These are phyloP conservation scores for Plasmodium reichenowi DNA, from an alignment of 169 alveolate species.

Conservation along the genomic window DNA sequence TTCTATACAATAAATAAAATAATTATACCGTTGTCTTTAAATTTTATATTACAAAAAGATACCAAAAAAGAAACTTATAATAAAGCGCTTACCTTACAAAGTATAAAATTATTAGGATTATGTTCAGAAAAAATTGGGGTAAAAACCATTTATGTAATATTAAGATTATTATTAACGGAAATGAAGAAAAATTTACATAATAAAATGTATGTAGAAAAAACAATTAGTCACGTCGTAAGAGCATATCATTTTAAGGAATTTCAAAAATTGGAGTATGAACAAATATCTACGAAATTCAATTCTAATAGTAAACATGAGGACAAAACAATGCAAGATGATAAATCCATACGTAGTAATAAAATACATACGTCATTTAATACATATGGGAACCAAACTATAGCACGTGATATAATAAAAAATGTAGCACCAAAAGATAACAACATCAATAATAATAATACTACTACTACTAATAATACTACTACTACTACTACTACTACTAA, in stretches of 20 bases:
- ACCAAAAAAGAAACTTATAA: conserved; percentile 69
- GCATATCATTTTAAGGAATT: conserved; percentile 58
- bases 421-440: not conserved
- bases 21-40: conserved; percentile 49
- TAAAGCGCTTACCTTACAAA: conserved; percentile 34
- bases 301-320: not conserved
- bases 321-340: not conserved
- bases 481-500: not conserved
- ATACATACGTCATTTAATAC: not conserved
- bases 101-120: conserved; percentile 53
- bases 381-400: not conserved
- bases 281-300: not conserved
- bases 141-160: conserved; percentile 33
- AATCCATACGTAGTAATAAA: not conserved
- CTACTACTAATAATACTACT: not conserved
- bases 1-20: conserved; percentile 46
- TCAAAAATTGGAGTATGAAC: not conserved
- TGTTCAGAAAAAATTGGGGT: conserved; percentile 48
- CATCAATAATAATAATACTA: not conserved
- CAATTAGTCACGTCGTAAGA: conserved; percentile 50
- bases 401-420: too few relatives aligned
- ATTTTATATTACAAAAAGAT: conserved; percentile 51
- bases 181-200: conserved; percentile 60
- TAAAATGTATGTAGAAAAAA: conserved; percentile 65
- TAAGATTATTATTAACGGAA: conserved; percentile 25